Evolutionary conservation across 192 early-diverging fungal species (phyloP).

Genomic region (Martensiomyces pterosporus): DNA sequence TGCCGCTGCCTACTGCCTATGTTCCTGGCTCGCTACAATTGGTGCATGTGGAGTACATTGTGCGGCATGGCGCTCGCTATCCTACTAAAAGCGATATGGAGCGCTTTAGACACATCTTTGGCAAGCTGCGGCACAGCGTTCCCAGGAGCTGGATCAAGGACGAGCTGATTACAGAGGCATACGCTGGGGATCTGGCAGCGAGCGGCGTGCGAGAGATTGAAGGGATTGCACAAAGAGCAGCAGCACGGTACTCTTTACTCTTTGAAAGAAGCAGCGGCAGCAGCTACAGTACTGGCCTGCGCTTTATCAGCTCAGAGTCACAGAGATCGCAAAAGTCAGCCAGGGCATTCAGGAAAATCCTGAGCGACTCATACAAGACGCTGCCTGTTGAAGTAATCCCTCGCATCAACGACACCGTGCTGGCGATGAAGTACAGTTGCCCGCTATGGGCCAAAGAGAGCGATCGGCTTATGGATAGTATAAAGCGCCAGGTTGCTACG

Average conservation of each 20-base stretch:
- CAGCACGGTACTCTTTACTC: slow-evolving; percentile 8
- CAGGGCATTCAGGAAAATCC: slow-evolving; percentile 12
- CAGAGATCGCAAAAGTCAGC: slow-evolving; percentile 28
- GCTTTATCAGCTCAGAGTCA: slow-evolving; percentile 34
- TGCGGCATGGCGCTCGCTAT: slow-evolving; percentile 40
- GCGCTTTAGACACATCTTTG: slow-evolving; percentile 8
- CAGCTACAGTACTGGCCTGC: background rate
- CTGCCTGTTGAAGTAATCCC: slow-evolving; percentile 24
- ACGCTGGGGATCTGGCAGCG: slow-evolving; percentile 8
- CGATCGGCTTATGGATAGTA: background rate
- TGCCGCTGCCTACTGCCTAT: background rate
- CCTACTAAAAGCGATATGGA: slow-evolving; percentile 11
- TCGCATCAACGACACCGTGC: slow-evolving; percentile 13
- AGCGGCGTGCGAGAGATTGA: slow-evolving; percentile 14
- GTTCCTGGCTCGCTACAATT: slow-evolving; percentile 3
- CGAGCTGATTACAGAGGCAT: slow-evolving; percentile 9
- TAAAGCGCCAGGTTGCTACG: background rate
- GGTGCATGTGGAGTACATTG: slow-evolving; percentile 33
- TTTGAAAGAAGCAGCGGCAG: background rate
- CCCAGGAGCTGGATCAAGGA: slow-evolving; percentile 19
- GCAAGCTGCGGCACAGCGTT: slow-evolving; percentile 6
- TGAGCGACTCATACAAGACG: slow-evolving; percentile 13
- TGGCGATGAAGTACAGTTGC: slow-evolving; percentile 32
- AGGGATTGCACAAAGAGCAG: slow-evolving; percentile 10
- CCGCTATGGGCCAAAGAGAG: slow-evolving; percentile 11